A percentile compares a stretch with the other conserved stretches of the same genome.
Evolutionary conservation across 441 rosid genomes (phyloP).

Genomic region (Rhodomyrtus psidioides): DNA sequence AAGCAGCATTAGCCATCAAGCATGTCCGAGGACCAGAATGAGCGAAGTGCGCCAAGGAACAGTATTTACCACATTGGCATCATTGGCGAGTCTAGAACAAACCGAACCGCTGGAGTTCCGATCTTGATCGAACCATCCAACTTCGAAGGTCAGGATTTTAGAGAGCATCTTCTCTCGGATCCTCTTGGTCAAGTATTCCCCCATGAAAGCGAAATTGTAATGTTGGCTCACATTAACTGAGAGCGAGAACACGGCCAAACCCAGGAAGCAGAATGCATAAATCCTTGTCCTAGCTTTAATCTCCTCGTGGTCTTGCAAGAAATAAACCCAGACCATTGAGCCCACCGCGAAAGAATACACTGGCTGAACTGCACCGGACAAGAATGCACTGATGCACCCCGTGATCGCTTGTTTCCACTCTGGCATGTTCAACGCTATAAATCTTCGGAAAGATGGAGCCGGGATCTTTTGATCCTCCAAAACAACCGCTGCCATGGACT

Average conservation of each 20-base stretch:
- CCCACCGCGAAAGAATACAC: conserved; percentile 49
- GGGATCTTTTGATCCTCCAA: conserved; percentile 3
- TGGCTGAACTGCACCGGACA: conserved; percentile 69
- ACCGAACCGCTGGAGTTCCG: conserved; percentile 69
- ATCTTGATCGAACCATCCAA: conserved; percentile 70
- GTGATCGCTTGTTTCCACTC: conserved; percentile 69
- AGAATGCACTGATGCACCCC: conserved; percentile 50
- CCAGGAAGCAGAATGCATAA: conserved; percentile 42
- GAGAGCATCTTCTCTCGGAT: conserved; percentile 67
- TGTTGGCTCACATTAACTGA: conserved; percentile 46
- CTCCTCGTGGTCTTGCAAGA: conserved; percentile 42
- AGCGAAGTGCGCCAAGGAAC: not conserved
- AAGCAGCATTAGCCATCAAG: not conserved
- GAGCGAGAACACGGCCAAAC: conserved; percentile 42
- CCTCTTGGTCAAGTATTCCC: conserved; percentile 54
- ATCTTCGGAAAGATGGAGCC: conserved; percentile 44
- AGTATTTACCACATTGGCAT: conserved; percentile 59
- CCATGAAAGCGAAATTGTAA: conserved; percentile 67
- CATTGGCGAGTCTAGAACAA: conserved; percentile 67
- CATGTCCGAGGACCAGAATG: not conserved
- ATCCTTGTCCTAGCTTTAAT: conserved; percentile 47
- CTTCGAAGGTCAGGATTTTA: conserved; percentile 62
- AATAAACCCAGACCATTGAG: conserved; percentile 57
- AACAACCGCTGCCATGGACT: conserved; percentile 15
- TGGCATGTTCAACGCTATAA: conserved; percentile 48